These are phyloP conservation scores for Cavenderia fasciculata DNA, from an alignment of 78 protist genomes.

Conservation along the genomic window DNA sequence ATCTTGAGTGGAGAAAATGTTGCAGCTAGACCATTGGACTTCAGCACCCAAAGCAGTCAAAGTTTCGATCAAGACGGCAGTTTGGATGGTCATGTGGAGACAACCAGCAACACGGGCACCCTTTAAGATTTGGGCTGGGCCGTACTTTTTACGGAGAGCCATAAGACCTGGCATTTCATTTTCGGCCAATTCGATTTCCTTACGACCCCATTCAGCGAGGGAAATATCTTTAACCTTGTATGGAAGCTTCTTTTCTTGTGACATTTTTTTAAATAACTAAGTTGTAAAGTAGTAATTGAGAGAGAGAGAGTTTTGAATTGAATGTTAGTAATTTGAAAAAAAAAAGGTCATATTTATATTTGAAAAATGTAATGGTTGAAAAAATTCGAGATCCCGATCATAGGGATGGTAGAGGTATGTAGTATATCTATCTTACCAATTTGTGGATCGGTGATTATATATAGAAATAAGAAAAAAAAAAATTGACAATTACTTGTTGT, in stretches of 20 bases:
- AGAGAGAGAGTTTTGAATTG: too few relatives aligned
- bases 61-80: constrained; percentile 99
- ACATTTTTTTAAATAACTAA: constrained; percentile 3
- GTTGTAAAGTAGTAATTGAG: too few relatives aligned
- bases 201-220: constrained; percentile 97
- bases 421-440: too few relatives aligned
- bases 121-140: constrained; percentile 92
- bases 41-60: constrained; percentile 97
- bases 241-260: constrained; percentile 31
- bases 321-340: too few relatives aligned
- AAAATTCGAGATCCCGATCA: too few relatives aligned
- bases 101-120: constrained; percentile 98
- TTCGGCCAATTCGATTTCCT: constrained; percentile 96
- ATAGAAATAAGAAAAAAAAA: too few relatives aligned
- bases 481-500: too few relatives aligned
- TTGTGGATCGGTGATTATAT: too few relatives aligned
- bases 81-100: constrained; percentile 99
- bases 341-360: too few relatives aligned
- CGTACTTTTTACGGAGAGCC: constrained; percentile 95
- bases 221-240: constrained; percentile 92
- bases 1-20: constrained; percentile 99
- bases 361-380: too few relatives aligned
- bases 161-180: constrained; percentile 99
- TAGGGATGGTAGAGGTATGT: too few relatives aligned
- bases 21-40: constrained; percentile 99